Percentiles rank a stretch among this genome's conserved stretches.
Evolutionary conservation across 352 stramenopile genomes (phyloP).

Genomic region (Phytophthora constricta): DNA sequence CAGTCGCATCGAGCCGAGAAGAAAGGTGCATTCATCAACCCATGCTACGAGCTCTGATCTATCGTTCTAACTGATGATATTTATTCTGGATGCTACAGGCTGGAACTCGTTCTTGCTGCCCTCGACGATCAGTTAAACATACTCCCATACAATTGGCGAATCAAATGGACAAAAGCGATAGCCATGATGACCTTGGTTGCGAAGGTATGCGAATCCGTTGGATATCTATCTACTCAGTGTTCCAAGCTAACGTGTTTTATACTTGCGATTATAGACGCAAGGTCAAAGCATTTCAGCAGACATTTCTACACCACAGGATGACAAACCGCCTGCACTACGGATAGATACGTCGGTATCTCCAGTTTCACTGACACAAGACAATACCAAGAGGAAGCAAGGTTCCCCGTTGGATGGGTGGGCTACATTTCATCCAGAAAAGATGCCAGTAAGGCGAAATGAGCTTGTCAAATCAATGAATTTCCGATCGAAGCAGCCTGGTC

Average conservation of each 20-base stretch:
- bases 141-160: constrained; percentile 1
- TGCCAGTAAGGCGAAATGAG: constrained; percentile 36
- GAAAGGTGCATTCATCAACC: constrained; percentile 24
- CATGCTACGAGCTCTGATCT: neutral
- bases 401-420: constrained; percentile 44
- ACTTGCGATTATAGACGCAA: too few relatives aligned
- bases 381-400: constrained; percentile 6
- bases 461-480: neutral
- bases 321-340: constrained; percentile 2
- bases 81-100: constrained; percentile 10
- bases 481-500: constrained; percentile 4
- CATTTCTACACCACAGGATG: neutral
- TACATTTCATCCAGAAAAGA: constrained; percentile 56
- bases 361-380: neutral
- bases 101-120: constrained; percentile 30
- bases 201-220: constrained; percentile 19
- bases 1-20: constrained; percentile 20
- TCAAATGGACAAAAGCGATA: constrained; percentile 32
- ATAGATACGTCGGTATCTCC: neutral
- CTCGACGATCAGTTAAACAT: constrained; percentile 24
- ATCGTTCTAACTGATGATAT: constrained; percentile 1
- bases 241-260: too few relatives aligned
- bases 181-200: constrained; percentile 20
- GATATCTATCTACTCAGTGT: too few relatives aligned
- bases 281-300: too few relatives aligned